Base-by-base conservation (phyloP, 768 basidiomycete species). In the Saitozyma sp. region DNA sequence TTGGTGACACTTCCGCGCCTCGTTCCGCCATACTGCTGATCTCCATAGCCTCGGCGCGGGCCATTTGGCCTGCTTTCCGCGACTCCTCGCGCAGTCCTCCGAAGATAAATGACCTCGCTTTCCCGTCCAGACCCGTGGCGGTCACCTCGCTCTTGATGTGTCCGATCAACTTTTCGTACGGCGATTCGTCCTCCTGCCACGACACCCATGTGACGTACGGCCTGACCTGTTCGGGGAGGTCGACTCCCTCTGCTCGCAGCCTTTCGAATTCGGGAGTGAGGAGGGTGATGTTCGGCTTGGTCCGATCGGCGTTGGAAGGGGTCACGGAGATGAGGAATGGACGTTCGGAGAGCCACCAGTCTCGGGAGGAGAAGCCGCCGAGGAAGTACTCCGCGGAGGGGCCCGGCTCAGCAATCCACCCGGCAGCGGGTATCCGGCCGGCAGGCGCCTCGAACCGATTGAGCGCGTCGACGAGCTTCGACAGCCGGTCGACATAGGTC, bases 181-280 rank as follows among this genome's bases (percentile, higher is more conserved):
- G 89, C 71, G 85, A 81, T 16, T 83, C 85, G 53, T 88, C 86
- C 75, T 91, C 90, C 38, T 85, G 81, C 82, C 82, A 83, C 38
- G 79, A 70, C 50, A 81, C 53, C 61, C 72, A 82, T 40, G 80
- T 65, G 17, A 81, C 76, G 7, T 78, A 77, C n/a, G 75, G 64
- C 42, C 62, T 55, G 38, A 67, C 37, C 41, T 74, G 69, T 8
- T 59, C 80, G 1, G 88, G 86, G 19, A 92, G 74, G 42, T 19
- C 9, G 3, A 91, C 82, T 38, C 84, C 70, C 67, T 82, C 85
- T 0, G 91, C 90, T 41, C 91, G 85, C 0, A 86, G 84, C 10
- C 83, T 83, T 76, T 94, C 90, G 64, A 93, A 93, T 63, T 83
- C 81, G 0, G 91, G 91, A 6, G 90, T 89, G 50, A 95, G 78